phyloP scores from a whole-genome alignment of 352 stramenopile species.

The Pythium periplocum region DNA sequence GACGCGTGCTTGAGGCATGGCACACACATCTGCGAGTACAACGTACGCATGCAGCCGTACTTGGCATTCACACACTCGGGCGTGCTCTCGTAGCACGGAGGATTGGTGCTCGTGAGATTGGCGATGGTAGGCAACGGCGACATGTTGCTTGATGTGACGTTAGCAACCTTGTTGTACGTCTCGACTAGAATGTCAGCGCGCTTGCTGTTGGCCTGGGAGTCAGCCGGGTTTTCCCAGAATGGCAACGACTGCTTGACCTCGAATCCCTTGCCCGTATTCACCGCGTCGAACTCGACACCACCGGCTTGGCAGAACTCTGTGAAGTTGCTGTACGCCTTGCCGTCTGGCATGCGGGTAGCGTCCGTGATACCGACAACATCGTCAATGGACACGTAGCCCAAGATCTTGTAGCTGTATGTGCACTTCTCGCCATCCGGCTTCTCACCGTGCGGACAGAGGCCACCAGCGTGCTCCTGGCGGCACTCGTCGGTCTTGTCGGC shows the following conservation, averaged over 20 bases:
- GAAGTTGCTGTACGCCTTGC: slow-evolving; percentile 17
- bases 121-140: slow-evolving; percentile 33
- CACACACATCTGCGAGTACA: slow-evolving; percentile 58
- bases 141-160: slow-evolving; percentile 26
- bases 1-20: no score
- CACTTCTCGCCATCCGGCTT: slow-evolving; percentile 50
- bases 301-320: slow-evolving; percentile 47
- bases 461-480: slow-evolving; percentile 20
- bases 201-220: no score
- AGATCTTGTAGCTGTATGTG: slow-evolving; percentile 55
- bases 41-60: slow-evolving; percentile 46
- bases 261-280: slow-evolving; percentile 2
- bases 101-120: slow-evolving; percentile 38
- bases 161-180: not conserved
- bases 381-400: slow-evolving; percentile 50
- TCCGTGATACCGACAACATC: slow-evolving; percentile 69
- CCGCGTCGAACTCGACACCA: slow-evolving; percentile 36
- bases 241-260: slow-evolving; percentile 1
- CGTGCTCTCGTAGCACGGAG: slow-evolving; percentile 68
- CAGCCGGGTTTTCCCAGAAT: no score
- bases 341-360: slow-evolving; percentile 10
- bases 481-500: slow-evolving; percentile 40
- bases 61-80: slow-evolving; percentile 31
- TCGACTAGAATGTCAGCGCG: no score
- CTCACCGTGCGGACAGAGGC: slow-evolving; percentile 28